These are phyloP conservation scores for Suaeda aralocaspica DNA, from an alignment of 148 eudicot species.

Conservation along the genomic window DNA sequence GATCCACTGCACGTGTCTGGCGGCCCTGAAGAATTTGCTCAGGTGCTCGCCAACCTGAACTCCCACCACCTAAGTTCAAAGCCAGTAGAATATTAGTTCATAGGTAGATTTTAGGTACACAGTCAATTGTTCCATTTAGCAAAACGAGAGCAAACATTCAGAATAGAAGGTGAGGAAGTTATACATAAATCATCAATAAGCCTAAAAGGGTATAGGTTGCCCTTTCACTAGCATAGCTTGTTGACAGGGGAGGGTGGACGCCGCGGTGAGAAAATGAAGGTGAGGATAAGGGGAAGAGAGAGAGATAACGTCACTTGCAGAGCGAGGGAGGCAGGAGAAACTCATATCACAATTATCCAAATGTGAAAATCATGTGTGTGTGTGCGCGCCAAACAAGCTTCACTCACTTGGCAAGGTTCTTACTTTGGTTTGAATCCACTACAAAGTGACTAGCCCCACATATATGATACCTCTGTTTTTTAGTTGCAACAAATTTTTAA, in stretches of 20 bases:
- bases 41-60: constrained; percentile 99
- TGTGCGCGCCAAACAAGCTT: no score
- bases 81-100: constrained; percentile 4
- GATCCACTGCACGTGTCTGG: constrained; percentile 90
- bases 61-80: constrained; percentile 60
- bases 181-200: background rate
- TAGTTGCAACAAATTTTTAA: no score
- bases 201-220: background rate
- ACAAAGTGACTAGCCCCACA: no score
- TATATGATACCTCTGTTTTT: no score
- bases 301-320: background rate
- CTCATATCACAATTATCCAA: no score
- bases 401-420: no score
- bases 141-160: background rate
- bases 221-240: background rate
- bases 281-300: background rate
- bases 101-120: no score
- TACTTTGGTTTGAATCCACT: no score
- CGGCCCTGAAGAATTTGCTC: constrained; percentile 87
- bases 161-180: background rate
- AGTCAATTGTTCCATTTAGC: no score
- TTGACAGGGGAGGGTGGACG: background rate
- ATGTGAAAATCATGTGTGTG: no score
- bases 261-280: no score
- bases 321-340: background rate